A percentile compares a stretch with the other conserved stretches of the same genome.
Evolutionary conservation across 257 asterid genomes (phyloP).

Genomic region (Cruciata laevipes): DNA sequence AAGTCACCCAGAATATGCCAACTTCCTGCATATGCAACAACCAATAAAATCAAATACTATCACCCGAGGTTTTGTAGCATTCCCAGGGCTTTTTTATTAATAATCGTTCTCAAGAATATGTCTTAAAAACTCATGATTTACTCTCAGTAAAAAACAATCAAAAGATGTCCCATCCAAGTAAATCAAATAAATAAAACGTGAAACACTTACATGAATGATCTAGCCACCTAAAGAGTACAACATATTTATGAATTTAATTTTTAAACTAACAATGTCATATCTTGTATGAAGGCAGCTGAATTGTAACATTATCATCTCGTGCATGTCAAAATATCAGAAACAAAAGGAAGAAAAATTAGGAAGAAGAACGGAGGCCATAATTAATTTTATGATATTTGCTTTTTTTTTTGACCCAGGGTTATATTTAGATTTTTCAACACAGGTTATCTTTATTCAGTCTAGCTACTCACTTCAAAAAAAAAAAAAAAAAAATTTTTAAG

Average conservation of each 20-base stretch:
- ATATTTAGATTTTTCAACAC: not conserved
- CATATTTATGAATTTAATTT: not conserved
- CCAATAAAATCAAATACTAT: not conserved
- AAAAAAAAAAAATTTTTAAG: too few relatives aligned
- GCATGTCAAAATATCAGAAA: not conserved
- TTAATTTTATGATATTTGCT: not conserved
- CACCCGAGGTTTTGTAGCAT: not conserved
- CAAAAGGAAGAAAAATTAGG: not conserved
- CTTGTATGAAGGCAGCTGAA: not conserved
- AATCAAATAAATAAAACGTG: not conserved
- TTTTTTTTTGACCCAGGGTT: not conserved
- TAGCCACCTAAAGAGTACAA: not conserved
- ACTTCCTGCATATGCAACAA: not conserved
- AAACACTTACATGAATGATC: not conserved
- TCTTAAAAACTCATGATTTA: not conserved
- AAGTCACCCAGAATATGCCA: not conserved
- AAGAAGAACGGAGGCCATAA: not conserved
- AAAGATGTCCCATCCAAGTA: not conserved
- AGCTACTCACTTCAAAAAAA: not conserved
- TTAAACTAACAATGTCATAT: not conserved
- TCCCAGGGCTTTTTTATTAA: not conserved
- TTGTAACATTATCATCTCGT: not conserved
- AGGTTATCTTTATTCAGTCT: not conserved
- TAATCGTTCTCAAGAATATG: not conserved
- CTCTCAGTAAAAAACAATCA: too few relatives aligned